Conservation (phyloP, 495 filamentous ascomycete genomes). For the Tuber magnatum region DNA sequence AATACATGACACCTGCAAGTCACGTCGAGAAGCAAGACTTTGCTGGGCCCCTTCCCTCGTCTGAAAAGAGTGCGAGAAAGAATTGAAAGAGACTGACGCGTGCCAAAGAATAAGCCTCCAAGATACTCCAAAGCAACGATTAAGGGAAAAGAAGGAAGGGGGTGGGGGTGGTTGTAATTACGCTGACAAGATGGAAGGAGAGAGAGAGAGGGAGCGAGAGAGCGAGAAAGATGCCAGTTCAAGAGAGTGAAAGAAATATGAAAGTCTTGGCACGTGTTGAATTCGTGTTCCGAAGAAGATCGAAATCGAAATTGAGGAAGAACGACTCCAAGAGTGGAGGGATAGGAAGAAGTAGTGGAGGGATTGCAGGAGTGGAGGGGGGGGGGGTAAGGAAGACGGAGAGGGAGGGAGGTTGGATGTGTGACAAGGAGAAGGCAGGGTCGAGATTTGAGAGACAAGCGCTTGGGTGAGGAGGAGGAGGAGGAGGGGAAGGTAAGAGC, state of each 20-base stretch:
- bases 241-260: constrained; percentile 11
- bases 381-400: background rate
- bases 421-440: constrained; percentile 14
- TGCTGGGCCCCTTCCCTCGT: background rate
- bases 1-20: background rate
- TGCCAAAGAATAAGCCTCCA: background rate
- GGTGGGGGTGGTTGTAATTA: constrained; percentile 10
- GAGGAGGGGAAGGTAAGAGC: background rate
- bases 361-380: constrained; percentile 12
- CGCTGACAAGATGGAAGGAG: constrained; percentile 23
- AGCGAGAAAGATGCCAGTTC: background rate
- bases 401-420: constrained; percentile 15
- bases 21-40: background rate
- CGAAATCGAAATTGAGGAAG: background rate
- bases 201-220: constrained; percentile 22
- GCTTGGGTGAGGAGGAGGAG: constrained; percentile 14
- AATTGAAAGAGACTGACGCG: constrained; percentile 4
- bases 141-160: constrained; percentile 29
- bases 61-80: background rate
- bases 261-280: constrained; percentile 27
- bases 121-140: constrained; percentile 16
- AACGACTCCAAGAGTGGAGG: constrained; percentile 3
- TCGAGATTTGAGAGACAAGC: background rate
- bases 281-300: constrained; percentile 19
- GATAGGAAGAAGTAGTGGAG: constrained; percentile 16